Percentiles rank a stretch among this genome's conserved stretches.
Conservation (phyloP, 148 eudicot species). For the Pouteria glomerata region DNA sequence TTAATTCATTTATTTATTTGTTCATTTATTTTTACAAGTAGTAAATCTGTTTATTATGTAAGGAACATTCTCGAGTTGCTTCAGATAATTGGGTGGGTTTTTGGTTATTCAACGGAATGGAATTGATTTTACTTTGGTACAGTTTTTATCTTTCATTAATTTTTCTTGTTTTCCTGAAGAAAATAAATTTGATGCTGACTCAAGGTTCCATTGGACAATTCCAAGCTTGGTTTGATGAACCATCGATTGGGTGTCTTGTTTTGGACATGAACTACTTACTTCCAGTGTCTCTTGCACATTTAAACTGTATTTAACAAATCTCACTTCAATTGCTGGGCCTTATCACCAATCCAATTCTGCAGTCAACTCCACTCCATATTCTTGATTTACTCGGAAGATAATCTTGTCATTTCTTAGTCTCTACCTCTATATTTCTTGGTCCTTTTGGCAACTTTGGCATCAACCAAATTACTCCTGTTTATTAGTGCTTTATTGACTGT, state of each 20-base stretch:
- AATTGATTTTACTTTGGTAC: too few species aligned
- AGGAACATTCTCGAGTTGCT: too few species aligned
- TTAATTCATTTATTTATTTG: too few species aligned
- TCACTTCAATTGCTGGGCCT: neutral
- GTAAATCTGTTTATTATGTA: too few species aligned
- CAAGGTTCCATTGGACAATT: too few species aligned
- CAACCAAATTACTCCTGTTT: neutral
- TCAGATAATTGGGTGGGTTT: too few species aligned
- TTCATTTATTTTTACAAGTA: too few species aligned
- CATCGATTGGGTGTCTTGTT: neutral
- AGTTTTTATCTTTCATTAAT: neutral
- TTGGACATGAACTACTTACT: neutral
- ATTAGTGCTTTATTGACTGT: neutral
- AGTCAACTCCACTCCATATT: neutral
- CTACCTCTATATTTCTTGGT: neutral
- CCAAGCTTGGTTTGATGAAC: too few species aligned
- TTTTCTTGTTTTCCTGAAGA: neutral
- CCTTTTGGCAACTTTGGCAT: neutral
- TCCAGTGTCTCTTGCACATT: neutral
- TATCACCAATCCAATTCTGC: neutral
- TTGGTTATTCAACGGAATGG: too few species aligned
- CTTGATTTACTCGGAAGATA: neutral
- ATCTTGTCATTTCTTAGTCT: neutral
- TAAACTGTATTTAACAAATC: neutral
- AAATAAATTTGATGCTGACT: too few species aligned